A percentile compares a stretch with the other conserved stretches of the same genome.
phyloP scores from a whole-genome alignment of 306 rosid genomes.

The Cicer judaicum region DNA sequence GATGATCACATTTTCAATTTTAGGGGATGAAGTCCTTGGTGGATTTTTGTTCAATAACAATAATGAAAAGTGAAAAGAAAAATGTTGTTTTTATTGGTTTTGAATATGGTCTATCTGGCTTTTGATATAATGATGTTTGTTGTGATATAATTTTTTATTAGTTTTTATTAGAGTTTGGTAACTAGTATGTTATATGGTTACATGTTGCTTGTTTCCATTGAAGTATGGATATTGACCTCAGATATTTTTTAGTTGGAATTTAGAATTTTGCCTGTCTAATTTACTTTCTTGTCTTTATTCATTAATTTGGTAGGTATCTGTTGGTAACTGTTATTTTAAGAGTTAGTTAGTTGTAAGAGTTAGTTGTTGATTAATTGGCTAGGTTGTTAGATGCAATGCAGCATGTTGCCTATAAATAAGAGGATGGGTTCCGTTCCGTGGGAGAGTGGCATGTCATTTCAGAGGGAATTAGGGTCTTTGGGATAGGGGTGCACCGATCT shows the following conservation, averaged over 20 bases:
- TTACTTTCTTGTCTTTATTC: not conserved
- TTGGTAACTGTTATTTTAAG: not conserved
- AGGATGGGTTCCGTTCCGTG: not conserved
- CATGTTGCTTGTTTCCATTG: not conserved
- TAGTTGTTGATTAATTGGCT: not conserved
- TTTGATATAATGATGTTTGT: constrained; percentile 8
- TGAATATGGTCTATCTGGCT: not conserved
- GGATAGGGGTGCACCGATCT: not conserved
- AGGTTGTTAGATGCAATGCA: not conserved
- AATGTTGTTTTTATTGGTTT: not conserved
- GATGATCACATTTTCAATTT: not conserved
- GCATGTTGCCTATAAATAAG: not conserved
- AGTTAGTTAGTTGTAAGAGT: not conserved
- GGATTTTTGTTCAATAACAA: not conserved
- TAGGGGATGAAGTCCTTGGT: not conserved
- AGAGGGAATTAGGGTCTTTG: not conserved
- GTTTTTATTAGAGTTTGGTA: not conserved
- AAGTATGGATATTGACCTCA: not conserved
- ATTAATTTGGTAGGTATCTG: not conserved
- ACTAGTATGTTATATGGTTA: not conserved
- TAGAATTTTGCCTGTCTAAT: not conserved
- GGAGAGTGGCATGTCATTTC: not conserved
- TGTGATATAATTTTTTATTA: not conserved
- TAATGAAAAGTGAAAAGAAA: not conserved
- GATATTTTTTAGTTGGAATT: not conserved